Percentiles rank a stretch among this genome's conserved stretches.
Evolutionary conservation across 139 green algal genomes (phyloP).

Genomic region (Medakamo hakoo): DNA sequence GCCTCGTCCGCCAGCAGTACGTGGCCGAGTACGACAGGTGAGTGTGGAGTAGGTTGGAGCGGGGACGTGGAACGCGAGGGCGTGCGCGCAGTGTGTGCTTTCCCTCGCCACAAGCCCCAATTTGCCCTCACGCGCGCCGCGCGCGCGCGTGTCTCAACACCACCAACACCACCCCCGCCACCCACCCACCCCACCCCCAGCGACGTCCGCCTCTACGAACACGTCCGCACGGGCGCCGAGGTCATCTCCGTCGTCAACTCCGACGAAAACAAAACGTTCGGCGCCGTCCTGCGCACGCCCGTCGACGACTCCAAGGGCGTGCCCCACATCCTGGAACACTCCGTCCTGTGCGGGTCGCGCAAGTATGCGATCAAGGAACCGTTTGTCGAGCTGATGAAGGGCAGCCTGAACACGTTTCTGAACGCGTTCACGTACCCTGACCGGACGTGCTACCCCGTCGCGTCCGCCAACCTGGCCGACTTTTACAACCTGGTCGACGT

Average conservation of each 20-base stretch:
- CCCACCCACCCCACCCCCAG: neutral
- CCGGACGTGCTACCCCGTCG: conserved; percentile 96
- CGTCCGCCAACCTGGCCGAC: conserved; percentile 62
- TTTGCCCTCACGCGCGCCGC: neutral
- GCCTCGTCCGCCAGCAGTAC: conserved; percentile 58
- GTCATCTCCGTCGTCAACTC: conserved; percentile 82
- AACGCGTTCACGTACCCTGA: conserved; percentile 99
- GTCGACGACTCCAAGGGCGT: conserved; percentile 73
- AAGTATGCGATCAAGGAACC: conserved; percentile 86
- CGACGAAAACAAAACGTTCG: conserved; percentile 99
- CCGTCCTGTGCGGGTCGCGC: conserved; percentile 79
- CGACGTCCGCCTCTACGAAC: conserved; percentile 46
- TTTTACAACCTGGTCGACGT: conserved; percentile 99
- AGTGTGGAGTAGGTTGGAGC: neutral
- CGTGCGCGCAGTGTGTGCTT: neutral
- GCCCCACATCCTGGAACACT: conserved; percentile 97
- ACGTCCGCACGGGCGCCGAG: conserved; percentile 68
- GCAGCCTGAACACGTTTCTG: conserved; percentile 93
- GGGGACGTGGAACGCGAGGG: neutral
- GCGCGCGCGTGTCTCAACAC: neutral
- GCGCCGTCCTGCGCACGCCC: conserved; percentile 85
- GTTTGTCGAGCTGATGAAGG: conserved; percentile 97
- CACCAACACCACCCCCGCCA: neutral
- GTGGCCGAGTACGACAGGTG: conserved; percentile 61
- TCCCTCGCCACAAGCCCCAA: neutral